Conservation (phyloP, 371 early-diverging fungal genomes). For the Syncephalastrum contaminatum region DNA sequence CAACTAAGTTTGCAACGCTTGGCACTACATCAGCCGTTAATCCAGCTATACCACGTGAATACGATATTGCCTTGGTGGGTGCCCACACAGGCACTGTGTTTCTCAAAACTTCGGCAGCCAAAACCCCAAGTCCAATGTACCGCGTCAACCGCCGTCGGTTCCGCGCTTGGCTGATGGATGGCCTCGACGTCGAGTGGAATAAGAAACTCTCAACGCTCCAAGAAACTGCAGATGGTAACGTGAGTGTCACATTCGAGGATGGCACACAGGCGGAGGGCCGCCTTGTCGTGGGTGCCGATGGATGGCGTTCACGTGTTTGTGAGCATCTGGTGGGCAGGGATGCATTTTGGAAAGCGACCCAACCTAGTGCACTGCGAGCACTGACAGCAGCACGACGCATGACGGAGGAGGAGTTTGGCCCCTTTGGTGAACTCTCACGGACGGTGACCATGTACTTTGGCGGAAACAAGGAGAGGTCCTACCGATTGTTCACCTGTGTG, state of each 20-base stretch:
- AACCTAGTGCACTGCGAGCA: conserved; percentile 5
- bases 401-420: background rate
- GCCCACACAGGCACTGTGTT: conserved; percentile 4
- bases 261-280: conserved; percentile 18
- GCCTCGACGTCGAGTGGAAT: conserved; percentile 21
- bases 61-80: conserved; percentile 12
- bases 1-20: conserved; percentile 10
- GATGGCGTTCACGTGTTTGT: conserved; percentile 21
- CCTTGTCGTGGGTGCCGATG: conserved; percentile 27
- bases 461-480: no score
- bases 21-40: conserved; percentile 14
- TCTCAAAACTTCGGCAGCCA: background rate
- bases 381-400: conserved; percentile 8
- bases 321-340: conserved; percentile 13
- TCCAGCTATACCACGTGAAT: conserved; percentile 6
- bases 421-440: background rate
- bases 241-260: conserved; percentile 29
- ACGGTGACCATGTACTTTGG: conserved; percentile 2
- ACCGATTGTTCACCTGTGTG: background rate
- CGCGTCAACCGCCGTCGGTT: conserved; percentile 27
- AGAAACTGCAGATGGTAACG: conserved; percentile 10
- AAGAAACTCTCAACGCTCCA: conserved; percentile 13
- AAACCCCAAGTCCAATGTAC: background rate
- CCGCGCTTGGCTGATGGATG: conserved; percentile 22
- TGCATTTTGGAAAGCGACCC: conserved; percentile 6